Evolutionary conservation across 805 yeast genomes (phyloP), one percentile per base, ranked within the genome.

Genomic region (Suhomyces xylopsoci): DNA sequence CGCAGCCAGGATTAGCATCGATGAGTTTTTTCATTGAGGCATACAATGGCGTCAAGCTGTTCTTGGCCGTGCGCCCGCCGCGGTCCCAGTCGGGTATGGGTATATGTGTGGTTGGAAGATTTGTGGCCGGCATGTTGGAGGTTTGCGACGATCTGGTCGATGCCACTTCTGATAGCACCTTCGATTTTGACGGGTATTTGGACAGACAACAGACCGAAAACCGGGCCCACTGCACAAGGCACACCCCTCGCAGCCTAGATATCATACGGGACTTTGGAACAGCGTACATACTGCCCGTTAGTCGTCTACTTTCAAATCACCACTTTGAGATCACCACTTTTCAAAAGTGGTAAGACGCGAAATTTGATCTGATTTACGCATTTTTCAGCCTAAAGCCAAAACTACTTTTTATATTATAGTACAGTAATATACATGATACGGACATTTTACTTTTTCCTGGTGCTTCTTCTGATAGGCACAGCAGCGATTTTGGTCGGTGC

Each of bases 1-100:
- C 77, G 46, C 75, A 66, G 3, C 74, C 76, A 9, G 70, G 68
- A 51, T 74, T 70, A 32, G 61, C 58, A 40, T 69, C 69, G 12
- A 73, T 70, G 24, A 71, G 56, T 45, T 59, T 62, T 36, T 69
- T 62, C 53, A 69, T 69, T 5, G 67, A 58, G 2, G 75, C 62
- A 55, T 70, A 73, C 19, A 73, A 56, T 7, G 78, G 77, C 0
- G 76, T 66, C 53, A 74, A 56, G 19, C 67, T 60, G 26, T 61
- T 66, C 14, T 55, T 58, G 14, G 65, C 60, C 1, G 69, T 69
- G 45, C 69, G 54, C 9, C 76, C 78, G 43, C 79, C 79, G 28
- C 77, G 60, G 52, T 74, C 78, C 77, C 77, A 73, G 22, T 64
- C 65, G 15, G 53, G 49, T n/a, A 45, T 40, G 12, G 45, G 20